A percentile compares a stretch with the other conserved stretches of the same genome.
phyloP scores from a whole-genome alignment of 495 filamentous ascomycete genomes.

The Lineolata rhizophorae region DNA sequence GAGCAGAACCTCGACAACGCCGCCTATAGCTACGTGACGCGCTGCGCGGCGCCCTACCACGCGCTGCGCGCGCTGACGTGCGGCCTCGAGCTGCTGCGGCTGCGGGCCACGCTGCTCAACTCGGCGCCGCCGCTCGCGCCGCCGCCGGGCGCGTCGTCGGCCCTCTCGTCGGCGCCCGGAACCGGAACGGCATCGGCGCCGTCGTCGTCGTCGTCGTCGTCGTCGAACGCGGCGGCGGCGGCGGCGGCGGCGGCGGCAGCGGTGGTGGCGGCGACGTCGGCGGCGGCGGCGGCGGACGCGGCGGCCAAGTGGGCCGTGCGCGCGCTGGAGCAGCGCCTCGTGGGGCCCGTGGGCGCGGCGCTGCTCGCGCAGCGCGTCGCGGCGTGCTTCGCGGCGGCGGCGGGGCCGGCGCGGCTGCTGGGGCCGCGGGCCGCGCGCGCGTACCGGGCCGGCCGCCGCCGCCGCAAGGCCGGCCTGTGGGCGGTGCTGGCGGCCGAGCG shows the following conservation, averaged over 20 bases:
- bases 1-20: slow-evolving; percentile 74
- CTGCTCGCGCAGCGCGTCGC: slow-evolving; percentile 39
- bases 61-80: slow-evolving; percentile 57
- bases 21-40: slow-evolving; percentile 74
- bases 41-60: slow-evolving; percentile 51
- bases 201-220: slow-evolving; percentile 29
- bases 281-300: slow-evolving; percentile 43
- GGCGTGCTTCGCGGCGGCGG: too few species aligned
- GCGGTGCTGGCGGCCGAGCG: slow-evolving; percentile 58
- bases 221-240: too few species aligned
- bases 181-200: slow-evolving; percentile 23
- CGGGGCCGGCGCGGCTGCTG: too few species aligned
- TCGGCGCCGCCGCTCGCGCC: too few species aligned
- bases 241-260: too few species aligned
- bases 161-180: slow-evolving; percentile 22
- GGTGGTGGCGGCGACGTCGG: slow-evolving; percentile 42
- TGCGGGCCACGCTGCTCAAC: slow-evolving; percentile 47
- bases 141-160: slow-evolving; percentile 26
- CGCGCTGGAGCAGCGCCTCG: slow-evolving; percentile 55
- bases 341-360: slow-evolving; percentile 57
- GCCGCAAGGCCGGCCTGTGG: slow-evolving; percentile 79
- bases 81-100: slow-evolving; percentile 57
- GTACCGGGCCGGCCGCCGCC: slow-evolving; percentile 43
- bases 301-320: too few species aligned
- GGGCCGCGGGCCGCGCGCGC: too few species aligned